Evolutionary conservation across 2,329 filamentous ascomycete genomes (phyloP).

Genomic region (Epichloe gansuensis): DNA sequence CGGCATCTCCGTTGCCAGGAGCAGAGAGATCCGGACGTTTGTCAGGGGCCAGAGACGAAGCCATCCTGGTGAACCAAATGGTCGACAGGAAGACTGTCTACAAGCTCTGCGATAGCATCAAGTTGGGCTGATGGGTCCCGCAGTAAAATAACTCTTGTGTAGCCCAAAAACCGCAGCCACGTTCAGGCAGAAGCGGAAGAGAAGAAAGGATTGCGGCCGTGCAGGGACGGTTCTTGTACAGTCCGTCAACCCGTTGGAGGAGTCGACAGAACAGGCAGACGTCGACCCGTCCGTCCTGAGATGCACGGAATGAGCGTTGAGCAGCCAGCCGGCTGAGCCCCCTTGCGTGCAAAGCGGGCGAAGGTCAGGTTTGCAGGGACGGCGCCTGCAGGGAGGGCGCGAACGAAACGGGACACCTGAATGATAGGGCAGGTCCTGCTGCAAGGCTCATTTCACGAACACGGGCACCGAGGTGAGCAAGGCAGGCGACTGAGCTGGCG

Average conservation of each 20-base stretch:
- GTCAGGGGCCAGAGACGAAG: conserved; percentile 30
- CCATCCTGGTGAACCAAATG: conserved; percentile 21
- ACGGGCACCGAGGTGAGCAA: background rate
- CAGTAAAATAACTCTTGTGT: background rate
- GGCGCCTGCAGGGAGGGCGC: conserved; percentile 3
- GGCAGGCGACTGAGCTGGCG: background rate
- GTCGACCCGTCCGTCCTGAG: background rate
- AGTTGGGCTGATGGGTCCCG: background rate
- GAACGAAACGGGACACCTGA: background rate
- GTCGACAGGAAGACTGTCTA: conserved; percentile 14
- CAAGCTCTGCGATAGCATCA: conserved; percentile 4
- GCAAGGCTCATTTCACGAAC: background rate
- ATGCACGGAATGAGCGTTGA: background rate
- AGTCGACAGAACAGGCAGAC: background rate
- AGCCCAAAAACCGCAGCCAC: background rate
- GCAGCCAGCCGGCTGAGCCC: background rate
- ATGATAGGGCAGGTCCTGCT: background rate
- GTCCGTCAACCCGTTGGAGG: background rate
- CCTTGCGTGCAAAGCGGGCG: conserved; percentile 1
- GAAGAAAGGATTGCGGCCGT: background rate
- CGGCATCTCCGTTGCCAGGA: conserved; percentile 20
- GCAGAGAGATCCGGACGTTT: conserved; percentile 26
- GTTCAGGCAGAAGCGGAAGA: background rate
- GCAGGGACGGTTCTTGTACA: conserved; percentile 1
- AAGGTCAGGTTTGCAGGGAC: background rate